Evolutionary conservation across 768 basidiomycete species (phyloP).

Genomic region (Mycena indigotica): DNA sequence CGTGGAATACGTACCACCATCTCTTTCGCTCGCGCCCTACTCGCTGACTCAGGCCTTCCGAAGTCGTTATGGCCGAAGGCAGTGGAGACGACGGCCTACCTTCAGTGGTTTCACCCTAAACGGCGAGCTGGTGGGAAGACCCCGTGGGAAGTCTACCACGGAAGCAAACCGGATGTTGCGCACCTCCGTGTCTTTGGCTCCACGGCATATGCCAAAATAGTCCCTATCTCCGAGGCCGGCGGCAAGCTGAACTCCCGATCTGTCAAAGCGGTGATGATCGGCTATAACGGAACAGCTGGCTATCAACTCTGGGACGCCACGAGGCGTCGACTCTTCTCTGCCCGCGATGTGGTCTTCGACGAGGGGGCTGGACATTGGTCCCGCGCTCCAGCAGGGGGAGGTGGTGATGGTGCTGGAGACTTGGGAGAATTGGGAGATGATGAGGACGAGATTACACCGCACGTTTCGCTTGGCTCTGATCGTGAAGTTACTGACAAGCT

Average conservation of each 20-base stretch:
- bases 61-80: constrained; percentile 23
- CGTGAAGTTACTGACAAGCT: background rate
- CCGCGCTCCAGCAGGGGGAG: constrained; percentile 6
- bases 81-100: constrained; percentile 18
- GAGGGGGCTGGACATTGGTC: constrained; percentile 20
- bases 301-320: constrained; percentile 24
- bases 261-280: constrained; percentile 23
- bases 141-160: constrained; percentile 24
- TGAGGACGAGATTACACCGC: background rate
- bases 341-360: constrained; percentile 29
- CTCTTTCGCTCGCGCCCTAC: constrained; percentile 26
- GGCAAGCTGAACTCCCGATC: constrained; percentile 13
- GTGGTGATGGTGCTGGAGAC: background rate
- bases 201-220: constrained; percentile 30
- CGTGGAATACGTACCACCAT: constrained; percentile 29
- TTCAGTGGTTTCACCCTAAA: constrained; percentile 16
- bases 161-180: constrained; percentile 27
- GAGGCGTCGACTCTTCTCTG: constrained; percentile 16
- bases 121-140: constrained; percentile 4
- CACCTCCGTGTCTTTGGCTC: constrained; percentile 36
- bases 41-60: constrained; percentile 26
- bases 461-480: background rate
- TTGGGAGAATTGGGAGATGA: background rate
- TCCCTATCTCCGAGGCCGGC: constrained; percentile 9
- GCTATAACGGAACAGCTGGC: constrained; percentile 23